These are phyloP conservation scores for Torulaspora microellipsoides DNA, from an alignment of 805 yeast genomes.

Conservation along the genomic window DNA sequence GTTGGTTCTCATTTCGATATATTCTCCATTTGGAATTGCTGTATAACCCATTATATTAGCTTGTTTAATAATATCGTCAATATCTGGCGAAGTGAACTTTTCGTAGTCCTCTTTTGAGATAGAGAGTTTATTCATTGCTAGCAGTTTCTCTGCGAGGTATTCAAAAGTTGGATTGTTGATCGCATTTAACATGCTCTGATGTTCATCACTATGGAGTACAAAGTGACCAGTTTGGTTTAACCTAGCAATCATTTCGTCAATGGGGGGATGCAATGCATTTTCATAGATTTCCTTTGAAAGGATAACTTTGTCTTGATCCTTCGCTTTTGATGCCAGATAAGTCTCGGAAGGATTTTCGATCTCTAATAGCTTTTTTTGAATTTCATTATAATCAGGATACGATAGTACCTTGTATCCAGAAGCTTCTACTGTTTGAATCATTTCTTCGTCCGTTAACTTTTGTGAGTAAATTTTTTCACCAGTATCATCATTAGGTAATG, in stretches of 20 bases:
- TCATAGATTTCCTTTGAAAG: slow-evolving; percentile 17
- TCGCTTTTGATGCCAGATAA: slow-evolving; percentile 14
- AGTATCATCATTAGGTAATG: slow-evolving; percentile 26
- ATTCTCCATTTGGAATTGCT: slow-evolving; percentile 13
- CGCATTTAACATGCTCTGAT: slow-evolving; percentile 2
- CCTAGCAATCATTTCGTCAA: neutral
- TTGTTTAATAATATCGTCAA: slow-evolving; percentile 13
- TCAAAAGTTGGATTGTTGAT: slow-evolving; percentile 15
- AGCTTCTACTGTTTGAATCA: slow-evolving; percentile 4
- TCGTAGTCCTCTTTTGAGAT: slow-evolving; percentile 16
- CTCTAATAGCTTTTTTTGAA: slow-evolving; percentile 8
- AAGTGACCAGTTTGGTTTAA: slow-evolving; percentile 4
- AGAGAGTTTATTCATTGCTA: slow-evolving; percentile 9
- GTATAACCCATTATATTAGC: slow-evolving; percentile 16
- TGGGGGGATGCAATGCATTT: slow-evolving; percentile 6
- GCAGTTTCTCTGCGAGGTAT: slow-evolving; percentile 15
- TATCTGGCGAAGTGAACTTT: slow-evolving; percentile 8
- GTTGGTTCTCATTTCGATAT: slow-evolving; percentile 7
- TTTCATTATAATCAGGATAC: slow-evolving; percentile 7
- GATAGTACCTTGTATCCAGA: slow-evolving; percentile 9
- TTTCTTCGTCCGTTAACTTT: slow-evolving; percentile 11
- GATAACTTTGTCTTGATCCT: slow-evolving; percentile 19
- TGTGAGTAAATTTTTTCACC: slow-evolving; percentile 7
- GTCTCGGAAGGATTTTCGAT: slow-evolving; percentile 15
- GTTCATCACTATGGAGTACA: slow-evolving; percentile 5